Percentiles rank a stretch among this genome's conserved stretches.
These are phyloP conservation scores for Forsythia viridissima DNA, from an alignment of 257 asterid genomes.

Conservation along the genomic window DNA sequence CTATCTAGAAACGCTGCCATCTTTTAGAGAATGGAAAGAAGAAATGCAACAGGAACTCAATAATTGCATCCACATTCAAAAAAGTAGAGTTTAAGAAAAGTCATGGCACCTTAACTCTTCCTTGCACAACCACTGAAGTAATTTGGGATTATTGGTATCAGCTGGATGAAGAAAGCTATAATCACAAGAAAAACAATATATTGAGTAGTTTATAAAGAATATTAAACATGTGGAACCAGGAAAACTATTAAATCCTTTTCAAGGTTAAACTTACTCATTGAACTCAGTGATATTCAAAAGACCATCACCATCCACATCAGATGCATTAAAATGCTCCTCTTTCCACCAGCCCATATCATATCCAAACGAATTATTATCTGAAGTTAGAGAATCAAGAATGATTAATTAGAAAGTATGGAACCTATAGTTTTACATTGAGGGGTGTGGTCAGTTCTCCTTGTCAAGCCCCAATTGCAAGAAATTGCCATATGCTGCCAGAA, in stretches of 20 bases:
- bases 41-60: not conserved
- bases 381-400: slow-evolving; percentile 10
- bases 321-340: slow-evolving; percentile 92
- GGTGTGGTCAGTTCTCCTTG: not conserved
- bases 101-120: slow-evolving; percentile 84
- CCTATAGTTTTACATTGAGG: not conserved
- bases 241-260: not conserved
- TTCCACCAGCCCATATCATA: slow-evolving; percentile 98
- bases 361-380: slow-evolving; percentile 69
- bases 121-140: slow-evolving; percentile 81
- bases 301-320: slow-evolving; percentile 90
- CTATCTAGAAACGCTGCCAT: not conserved
- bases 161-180: slow-evolving; percentile 94
- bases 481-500: not conserved
- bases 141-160: slow-evolving; percentile 71
- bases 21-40: not conserved
- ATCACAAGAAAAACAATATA: slow-evolving; percentile 21
- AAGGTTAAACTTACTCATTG: slow-evolving; percentile 69
- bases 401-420: slow-evolving; percentile 15
- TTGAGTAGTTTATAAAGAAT: slow-evolving; percentile 14
- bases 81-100: slow-evolving; percentile 20
- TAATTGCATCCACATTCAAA: slow-evolving; percentile 14
- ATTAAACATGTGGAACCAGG: slow-evolving; percentile 12
- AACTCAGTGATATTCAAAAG: slow-evolving; percentile 78
- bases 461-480: slow-evolving; percentile 10